A percentile compares a stretch with the other conserved stretches of the same genome.
phyloP scores from a whole-genome alignment of 176 grass and related monocot species.

The Aechmea fasciata region DNA sequence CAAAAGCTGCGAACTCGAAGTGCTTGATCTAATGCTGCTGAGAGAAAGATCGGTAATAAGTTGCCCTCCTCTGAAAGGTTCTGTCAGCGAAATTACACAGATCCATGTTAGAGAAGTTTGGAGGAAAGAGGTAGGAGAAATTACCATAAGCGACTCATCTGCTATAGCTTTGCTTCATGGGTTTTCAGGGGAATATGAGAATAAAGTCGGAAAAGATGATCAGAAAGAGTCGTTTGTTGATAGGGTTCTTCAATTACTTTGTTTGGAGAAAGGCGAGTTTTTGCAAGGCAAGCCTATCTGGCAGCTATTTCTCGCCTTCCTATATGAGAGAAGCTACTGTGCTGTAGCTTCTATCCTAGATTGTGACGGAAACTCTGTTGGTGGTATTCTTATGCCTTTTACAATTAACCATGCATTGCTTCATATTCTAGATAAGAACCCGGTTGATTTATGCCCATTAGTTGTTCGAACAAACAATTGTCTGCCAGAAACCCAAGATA shows the following conservation, averaged over 20 bases:
- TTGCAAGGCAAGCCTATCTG: constrained; percentile 54
- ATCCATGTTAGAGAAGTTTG: constrained; percentile 54
- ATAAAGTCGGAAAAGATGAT: constrained; percentile 18
- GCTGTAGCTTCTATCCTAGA: constrained; percentile 44
- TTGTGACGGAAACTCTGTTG: constrained; percentile 31
- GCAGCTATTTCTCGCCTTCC: constrained; percentile 86
- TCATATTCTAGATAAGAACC: constrained; percentile 33
- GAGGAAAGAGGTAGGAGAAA: constrained; percentile 24
- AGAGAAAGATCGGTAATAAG: neutral
- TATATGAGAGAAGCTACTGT: constrained; percentile 43
- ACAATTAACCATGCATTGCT: constrained; percentile 58
- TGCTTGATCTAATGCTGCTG: constrained; percentile 22
- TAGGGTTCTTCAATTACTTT: constrained; percentile 46
- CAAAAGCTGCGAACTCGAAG: constrained; percentile 43
- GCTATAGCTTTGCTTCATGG: constrained; percentile 43
- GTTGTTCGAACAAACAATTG: neutral
- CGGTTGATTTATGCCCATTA: constrained; percentile 17
- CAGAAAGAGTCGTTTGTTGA: constrained; percentile 47
- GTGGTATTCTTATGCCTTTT: constrained; percentile 69
- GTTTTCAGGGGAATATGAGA: constrained; percentile 16
- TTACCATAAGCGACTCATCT: constrained; percentile 20
- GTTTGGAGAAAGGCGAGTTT: constrained; percentile 28
- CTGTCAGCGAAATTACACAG: constrained; percentile 12
- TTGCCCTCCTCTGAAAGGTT: neutral
- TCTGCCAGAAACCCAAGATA: constrained; percentile 2